A percentile compares a stretch with the other conserved stretches of the same genome.
Conservation (phyloP, 306 rosid species). For the Carpinus fangiana region DNA sequence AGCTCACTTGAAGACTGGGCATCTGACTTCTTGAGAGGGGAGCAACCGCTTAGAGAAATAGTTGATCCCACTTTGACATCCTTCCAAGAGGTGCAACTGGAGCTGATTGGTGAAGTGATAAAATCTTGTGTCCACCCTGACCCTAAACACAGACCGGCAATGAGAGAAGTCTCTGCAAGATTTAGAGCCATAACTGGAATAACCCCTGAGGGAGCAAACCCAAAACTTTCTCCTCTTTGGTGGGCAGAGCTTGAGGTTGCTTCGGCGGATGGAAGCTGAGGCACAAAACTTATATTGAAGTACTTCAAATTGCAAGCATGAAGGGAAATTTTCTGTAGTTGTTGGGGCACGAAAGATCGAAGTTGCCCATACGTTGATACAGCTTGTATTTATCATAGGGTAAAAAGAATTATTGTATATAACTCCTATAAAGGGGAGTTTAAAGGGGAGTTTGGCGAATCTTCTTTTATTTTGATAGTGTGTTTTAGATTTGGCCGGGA, state of each 20-base stretch:
- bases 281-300: background rate
- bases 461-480: slow-evolving; percentile 7
- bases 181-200: slow-evolving; percentile 73
- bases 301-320: background rate
- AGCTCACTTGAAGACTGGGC: slow-evolving; percentile 67
- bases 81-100: slow-evolving; percentile 58
- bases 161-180: slow-evolving; percentile 57
- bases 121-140: slow-evolving; percentile 56
- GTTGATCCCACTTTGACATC: slow-evolving; percentile 74
- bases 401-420: slow-evolving; percentile 54
- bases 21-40: slow-evolving; percentile 51
- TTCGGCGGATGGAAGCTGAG: slow-evolving; percentile 61
- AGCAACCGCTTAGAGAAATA: slow-evolving; percentile 48
- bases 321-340: slow-evolving; percentile 8
- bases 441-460: slow-evolving; percentile 14
- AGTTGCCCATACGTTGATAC: slow-evolving; percentile 32
- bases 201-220: slow-evolving; percentile 74
- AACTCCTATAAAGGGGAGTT: slow-evolving; percentile 31
- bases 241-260: slow-evolving; percentile 97
- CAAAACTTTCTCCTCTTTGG: slow-evolving; percentile 93
- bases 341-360: slow-evolving; percentile 23
- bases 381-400: slow-evolving; percentile 32
- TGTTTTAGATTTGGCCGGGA: slow-evolving; percentile 27
- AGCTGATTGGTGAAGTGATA: slow-evolving; percentile 53
- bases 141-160: slow-evolving; percentile 53